phyloP scores from a whole-genome alignment of 2,329 filamentous ascomycete genomes.

The Aspergillus luchuensis region DNA sequence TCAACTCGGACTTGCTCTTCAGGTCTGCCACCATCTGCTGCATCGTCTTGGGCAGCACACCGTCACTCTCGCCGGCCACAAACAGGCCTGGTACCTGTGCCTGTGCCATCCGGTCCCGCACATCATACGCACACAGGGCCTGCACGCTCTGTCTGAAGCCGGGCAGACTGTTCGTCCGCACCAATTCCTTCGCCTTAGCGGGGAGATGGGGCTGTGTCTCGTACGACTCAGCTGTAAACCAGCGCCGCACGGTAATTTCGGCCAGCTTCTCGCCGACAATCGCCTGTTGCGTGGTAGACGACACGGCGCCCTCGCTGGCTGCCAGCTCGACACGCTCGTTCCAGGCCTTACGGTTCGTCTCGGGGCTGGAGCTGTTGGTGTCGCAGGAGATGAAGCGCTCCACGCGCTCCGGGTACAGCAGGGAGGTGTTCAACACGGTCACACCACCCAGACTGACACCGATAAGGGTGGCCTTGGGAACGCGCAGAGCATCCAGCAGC shows the following conservation, averaged over 20 bases:
- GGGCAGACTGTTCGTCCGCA: slow-evolving; percentile 67
- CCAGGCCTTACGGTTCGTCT: slow-evolving; percentile 78
- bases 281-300: slow-evolving; percentile 45
- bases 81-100: slow-evolving; percentile 49
- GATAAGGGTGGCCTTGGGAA: slow-evolving; percentile 67
- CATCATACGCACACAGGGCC: slow-evolving; percentile 55
- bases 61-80: slow-evolving; percentile 32
- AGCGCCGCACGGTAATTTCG: slow-evolving; percentile 69
- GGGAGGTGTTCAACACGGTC: slow-evolving; percentile 71
- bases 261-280: slow-evolving; percentile 68
- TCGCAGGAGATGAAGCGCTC: slow-evolving; percentile 71
- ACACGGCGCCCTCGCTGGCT: slow-evolving; percentile 53
- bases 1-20: slow-evolving; percentile 24
- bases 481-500: slow-evolving; percentile 69
- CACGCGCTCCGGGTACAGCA: slow-evolving; percentile 64
- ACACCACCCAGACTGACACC: slow-evolving; percentile 83
- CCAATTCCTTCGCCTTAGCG: slow-evolving; percentile 66
- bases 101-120: slow-evolving; percentile 45
- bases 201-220: slow-evolving; percentile 54
- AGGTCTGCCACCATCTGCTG: slow-evolving; percentile 53
- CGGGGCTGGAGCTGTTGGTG: slow-evolving; percentile 72
- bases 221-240: slow-evolving; percentile 69
- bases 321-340: slow-evolving; percentile 71
- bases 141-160: slow-evolving; percentile 83
- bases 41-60: slow-evolving; percentile 66